A percentile compares a stretch with the other conserved stretches of the same genome.
Evolutionary conservation across 305 asterid species (phyloP).

Genomic region (Solanum aculeatissimum): DNA sequence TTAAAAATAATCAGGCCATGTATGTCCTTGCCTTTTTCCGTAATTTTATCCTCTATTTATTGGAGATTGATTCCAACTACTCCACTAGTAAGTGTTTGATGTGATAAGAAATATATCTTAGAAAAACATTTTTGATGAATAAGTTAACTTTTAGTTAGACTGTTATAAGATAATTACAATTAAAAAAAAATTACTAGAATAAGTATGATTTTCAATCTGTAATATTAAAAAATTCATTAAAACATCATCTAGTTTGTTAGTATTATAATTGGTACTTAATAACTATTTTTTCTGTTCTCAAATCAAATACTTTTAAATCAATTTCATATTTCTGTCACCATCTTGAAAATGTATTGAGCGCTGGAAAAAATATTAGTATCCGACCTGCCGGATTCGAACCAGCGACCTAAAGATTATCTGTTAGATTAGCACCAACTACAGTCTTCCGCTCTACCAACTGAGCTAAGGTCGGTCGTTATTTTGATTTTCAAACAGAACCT

Average conservation of each 20-base stretch:
- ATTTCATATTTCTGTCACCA: no score
- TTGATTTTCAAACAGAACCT: no score
- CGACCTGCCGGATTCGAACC: neutral
- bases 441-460: constrained; percentile 99
- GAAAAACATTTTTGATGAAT: neutral
- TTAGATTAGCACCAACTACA: constrained; percentile 43
- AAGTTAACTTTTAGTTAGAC: neutral
- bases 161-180: neutral
- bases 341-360: no score
- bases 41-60: neutral
- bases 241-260: neutral
- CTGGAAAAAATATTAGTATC: no score
- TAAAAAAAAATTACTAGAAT: neutral
- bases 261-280: neutral
- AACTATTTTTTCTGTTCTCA: neutral
- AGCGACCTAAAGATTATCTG: neutral
- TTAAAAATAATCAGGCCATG: neutral
- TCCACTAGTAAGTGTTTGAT: neutral
- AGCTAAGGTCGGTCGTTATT: constrained; percentile 69
- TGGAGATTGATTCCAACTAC: neutral
- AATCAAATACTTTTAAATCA: no score
- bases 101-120: neutral
- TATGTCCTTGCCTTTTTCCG: neutral
- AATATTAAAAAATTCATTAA: neutral
- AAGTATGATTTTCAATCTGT: neutral